Evolutionary conservation across 139 green algal genomes (phyloP).

Genomic region (Chlorella sp.): DNA sequence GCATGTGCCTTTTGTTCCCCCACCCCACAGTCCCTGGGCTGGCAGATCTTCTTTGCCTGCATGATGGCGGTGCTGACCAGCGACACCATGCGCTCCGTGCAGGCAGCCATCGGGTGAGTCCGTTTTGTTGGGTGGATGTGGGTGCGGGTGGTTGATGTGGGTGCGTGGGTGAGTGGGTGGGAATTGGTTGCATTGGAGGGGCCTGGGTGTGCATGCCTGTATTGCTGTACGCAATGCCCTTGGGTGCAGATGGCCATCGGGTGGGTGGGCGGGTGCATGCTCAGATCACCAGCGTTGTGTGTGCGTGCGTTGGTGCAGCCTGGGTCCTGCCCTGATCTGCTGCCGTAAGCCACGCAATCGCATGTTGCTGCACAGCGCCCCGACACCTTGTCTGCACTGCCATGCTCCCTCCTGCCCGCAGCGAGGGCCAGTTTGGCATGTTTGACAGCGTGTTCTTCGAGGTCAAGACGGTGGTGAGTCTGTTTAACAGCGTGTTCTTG

Average conservation of each 20-base stretch:
- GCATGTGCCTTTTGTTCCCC: not conserved
- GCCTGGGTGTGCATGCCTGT: no score
- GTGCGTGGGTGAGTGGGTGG: no score
- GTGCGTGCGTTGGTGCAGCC: no score
- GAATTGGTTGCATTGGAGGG: no score
- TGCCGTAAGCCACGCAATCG: no score
- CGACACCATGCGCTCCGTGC: constrained; percentile 69
- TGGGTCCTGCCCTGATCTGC: no score
- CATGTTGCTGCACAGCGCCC: no score
- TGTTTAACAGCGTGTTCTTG: no score
- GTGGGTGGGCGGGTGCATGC: not conserved
- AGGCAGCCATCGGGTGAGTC: constrained; percentile 49
- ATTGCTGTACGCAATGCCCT: no score
- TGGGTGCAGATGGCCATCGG: no score
- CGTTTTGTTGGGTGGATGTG: not conserved
- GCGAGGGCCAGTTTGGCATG: constrained; percentile 66
- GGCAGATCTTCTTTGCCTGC: constrained; percentile 85
- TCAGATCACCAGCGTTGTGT: no score
- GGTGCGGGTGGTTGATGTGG: not conserved
- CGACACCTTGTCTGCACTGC: no score
- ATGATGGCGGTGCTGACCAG: constrained; percentile 74
- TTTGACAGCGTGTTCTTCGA: constrained; percentile 72
- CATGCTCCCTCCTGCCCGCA: not conserved
- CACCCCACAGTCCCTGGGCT: constrained; percentile 70
- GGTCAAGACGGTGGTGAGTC: constrained; percentile 52